phyloP scores from a whole-genome alignment of 176 grass and related monocot genomes.

The Pontederia paniculata region DNA sequence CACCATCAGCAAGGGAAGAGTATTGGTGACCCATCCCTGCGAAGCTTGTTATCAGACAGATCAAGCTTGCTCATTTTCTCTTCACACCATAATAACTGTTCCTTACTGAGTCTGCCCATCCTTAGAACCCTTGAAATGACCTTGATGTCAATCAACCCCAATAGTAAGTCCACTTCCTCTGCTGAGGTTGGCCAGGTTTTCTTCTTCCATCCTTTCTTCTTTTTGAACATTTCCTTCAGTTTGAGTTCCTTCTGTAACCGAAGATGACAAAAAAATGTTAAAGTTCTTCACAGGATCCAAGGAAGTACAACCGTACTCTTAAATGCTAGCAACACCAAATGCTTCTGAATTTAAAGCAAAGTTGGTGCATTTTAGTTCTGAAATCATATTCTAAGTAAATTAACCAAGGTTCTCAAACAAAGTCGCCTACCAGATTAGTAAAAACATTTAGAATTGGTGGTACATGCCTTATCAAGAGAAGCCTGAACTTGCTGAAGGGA shows the following conservation, averaged over 20 bases:
- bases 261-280: background rate
- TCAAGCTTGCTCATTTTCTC: constrained; percentile 99
- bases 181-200: constrained; percentile 55
- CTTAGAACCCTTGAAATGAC: constrained; percentile 72
- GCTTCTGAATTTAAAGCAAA: no score
- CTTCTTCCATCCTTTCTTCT: constrained; percentile 71
- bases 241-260: constrained; percentile 64
- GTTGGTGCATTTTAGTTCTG: no score
- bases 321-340: no score
- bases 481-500: constrained; percentile 86
- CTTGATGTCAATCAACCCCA: constrained; percentile 79
- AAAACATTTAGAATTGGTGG: no score
- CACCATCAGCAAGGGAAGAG: constrained; percentile 70
- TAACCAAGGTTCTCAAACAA: no score
- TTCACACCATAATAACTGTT: constrained; percentile 94
- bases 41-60: constrained; percentile 53
- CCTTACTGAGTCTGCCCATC: constrained; percentile 76
- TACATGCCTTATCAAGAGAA: constrained; percentile 65
- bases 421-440: no score
- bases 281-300: no score
- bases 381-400: no score
- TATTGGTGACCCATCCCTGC: constrained; percentile 61
- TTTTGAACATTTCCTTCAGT: constrained; percentile 91
- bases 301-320: no score
- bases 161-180: constrained; percentile 86